Base-by-base conservation (phyloP, 345 rosid genomes). In the Dovyalis caffra region DNA sequence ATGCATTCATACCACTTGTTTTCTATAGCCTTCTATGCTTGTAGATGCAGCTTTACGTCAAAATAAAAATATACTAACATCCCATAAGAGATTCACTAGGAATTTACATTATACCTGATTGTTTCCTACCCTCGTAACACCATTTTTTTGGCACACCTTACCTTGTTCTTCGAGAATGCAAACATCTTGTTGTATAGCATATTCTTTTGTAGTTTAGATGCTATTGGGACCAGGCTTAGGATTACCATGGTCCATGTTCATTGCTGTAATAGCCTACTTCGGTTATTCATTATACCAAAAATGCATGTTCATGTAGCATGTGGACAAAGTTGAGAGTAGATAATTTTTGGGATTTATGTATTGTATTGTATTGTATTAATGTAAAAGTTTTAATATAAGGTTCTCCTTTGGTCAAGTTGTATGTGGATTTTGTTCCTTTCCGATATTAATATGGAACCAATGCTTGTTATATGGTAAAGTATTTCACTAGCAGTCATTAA, bases 21-120 rank as follows among this genome's bases (percentile, higher is more conserved):
- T 95, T 95, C 87, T 95, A 93, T 84, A 85, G 97, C 75, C 99
- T 93, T 68, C 96, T 95, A 79, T 92, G 93, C 77, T 78, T 93
- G 83, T 95, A 86, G 74, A 68, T 74, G 77, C 78, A 26, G 37
- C 66, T 38, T 38, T 9, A 45, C 29, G 51, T 34, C 53, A 66
- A 56, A 40, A 12, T 12, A 40, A 40, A 38, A 38, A 38, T 38
- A 10, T 9, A 38, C 0, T 0, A 38, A 11, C 12, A 40, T 15
- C 47, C 47, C 2, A 40, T 40, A 40, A 40, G 47, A 40, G 12
- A 40, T 40, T 40, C 47, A 40, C 16, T 16, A 11, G 14, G 47
- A 40, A 40, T 4, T 12, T 0, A 12, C 47, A 40, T 12, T 40
- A 40, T 12, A 40, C 12, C 47, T 40, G 47, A 5, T 67, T 20